Percentiles rank a stretch among this genome's conserved stretches.
Conservation (phyloP, 805 yeast genomes). For the Saccharomycopsis synnaedendra region DNA sequence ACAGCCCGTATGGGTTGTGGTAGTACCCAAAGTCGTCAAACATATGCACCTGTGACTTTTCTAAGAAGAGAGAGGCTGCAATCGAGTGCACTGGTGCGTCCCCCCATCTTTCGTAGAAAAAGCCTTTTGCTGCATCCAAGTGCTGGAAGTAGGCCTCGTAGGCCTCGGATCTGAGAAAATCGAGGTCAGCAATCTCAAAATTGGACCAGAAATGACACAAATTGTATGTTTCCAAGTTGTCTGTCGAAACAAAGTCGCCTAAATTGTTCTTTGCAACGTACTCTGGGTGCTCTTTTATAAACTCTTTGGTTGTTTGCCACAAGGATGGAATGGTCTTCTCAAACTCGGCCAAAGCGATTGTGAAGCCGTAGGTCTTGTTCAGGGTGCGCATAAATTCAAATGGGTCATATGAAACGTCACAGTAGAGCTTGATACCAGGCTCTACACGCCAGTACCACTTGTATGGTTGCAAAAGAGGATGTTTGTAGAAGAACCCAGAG, state of each 20-base stretch:
- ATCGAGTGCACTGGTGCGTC: conserved; percentile 85
- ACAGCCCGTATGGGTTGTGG: conserved; percentile 65
- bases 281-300: conserved; percentile 47
- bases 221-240: conserved; percentile 60
- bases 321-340: conserved; percentile 61
- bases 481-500: conserved; percentile 75
- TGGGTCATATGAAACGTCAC: conserved; percentile 71
- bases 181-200: conserved; percentile 70
- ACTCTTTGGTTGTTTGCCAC: conserved; percentile 64
- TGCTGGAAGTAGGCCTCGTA: conserved; percentile 57
- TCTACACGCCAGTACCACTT: conserved; percentile 93
- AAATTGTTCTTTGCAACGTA: conserved; percentile 50
- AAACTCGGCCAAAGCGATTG: conserved; percentile 62
- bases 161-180: conserved; percentile 62
- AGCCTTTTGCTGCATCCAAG: conserved; percentile 65
- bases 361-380: conserved; percentile 63
- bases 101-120: conserved; percentile 87
- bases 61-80: conserved; percentile 64
- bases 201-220: conserved; percentile 85
- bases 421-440: conserved; percentile 62
- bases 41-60: conserved; percentile 54
- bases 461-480: conserved; percentile 52
- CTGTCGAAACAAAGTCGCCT: conserved; percentile 61
- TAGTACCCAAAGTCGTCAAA: conserved; percentile 72
- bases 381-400: conserved; percentile 75